Conservation (phyloP, 371 early-diverging fungal species). For the Mucor saturninus region DNA sequence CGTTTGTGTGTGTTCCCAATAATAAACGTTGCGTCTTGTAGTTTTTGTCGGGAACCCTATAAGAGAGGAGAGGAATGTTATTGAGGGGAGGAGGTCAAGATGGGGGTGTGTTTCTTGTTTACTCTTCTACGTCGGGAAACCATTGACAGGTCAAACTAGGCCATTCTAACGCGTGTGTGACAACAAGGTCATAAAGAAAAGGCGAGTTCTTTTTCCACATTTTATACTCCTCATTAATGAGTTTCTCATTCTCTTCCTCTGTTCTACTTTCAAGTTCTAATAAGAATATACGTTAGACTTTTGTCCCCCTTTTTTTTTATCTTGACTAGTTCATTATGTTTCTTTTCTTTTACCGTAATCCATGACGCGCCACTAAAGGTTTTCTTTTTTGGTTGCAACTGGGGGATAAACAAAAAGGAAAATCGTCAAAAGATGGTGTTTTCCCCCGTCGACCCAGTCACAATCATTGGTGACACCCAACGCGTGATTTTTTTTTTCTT, state of each 20-base stretch:
- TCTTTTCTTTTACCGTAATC: conserved; percentile 24
- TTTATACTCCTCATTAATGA: conserved; percentile 97
- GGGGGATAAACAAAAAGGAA: conserved; percentile 3
- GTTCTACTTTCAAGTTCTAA: conserved; percentile 25
- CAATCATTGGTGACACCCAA: too few relatives aligned
- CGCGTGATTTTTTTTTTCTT: background rate
- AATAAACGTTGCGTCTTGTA: conserved; percentile 87
- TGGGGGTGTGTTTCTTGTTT: conserved; percentile 10
- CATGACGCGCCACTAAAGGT: conserved; percentile 10
- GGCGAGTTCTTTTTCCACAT: conserved; percentile 99
- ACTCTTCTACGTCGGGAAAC: conserved; percentile 96
- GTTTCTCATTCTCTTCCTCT: conserved; percentile 71
- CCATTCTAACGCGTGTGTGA: conserved; percentile 99
- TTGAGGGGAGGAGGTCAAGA: background rate
- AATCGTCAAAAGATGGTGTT: background rate
- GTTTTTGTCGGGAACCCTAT: conserved; percentile 79
- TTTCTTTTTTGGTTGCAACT: background rate
- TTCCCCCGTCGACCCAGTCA: background rate
- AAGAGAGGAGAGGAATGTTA: background rate
- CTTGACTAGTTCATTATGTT: background rate
- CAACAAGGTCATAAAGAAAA: conserved; percentile 97
- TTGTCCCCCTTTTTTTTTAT: background rate
- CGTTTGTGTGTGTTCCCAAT: conserved; percentile 97
- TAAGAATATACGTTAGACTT: background rate
- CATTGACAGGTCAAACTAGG: conserved; percentile 98